A percentile compares a stretch with the other conserved stretches of the same genome.
phyloP scores from a whole-genome alignment of 2,329 filamentous ascomycete species.

The Neophaeococcomyces aloes region DNA sequence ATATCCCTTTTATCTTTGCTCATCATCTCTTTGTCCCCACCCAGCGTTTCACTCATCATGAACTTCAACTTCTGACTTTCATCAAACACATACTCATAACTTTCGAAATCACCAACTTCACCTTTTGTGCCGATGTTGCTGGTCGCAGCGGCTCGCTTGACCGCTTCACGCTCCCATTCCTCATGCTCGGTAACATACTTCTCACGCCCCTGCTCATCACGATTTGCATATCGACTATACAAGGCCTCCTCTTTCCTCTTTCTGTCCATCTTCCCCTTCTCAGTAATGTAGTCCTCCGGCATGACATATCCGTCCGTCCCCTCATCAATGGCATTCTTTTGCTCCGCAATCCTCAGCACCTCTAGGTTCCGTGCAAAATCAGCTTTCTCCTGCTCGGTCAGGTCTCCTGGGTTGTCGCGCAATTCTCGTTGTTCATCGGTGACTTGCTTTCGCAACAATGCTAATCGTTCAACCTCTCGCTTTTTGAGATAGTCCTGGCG shows the following conservation, averaged over 20 bases:
- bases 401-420: slow-evolving; percentile 54
- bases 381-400: slow-evolving; percentile 69
- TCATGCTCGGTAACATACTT: slow-evolving; percentile 88
- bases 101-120: slow-evolving; percentile 65
- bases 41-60: slow-evolving; percentile 61
- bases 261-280: slow-evolving; percentile 77
- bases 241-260: slow-evolving; percentile 82
- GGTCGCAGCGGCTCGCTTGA: slow-evolving; percentile 76
- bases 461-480: slow-evolving; percentile 73
- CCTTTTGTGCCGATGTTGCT: slow-evolving; percentile 47
- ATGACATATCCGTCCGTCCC: slow-evolving; percentile 84
- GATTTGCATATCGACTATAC: slow-evolving; percentile 81
- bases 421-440: slow-evolving; percentile 77
- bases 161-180: slow-evolving; percentile 89
- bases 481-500: slow-evolving; percentile 91
- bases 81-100: slow-evolving; percentile 91
- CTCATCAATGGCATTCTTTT: slow-evolving; percentile 78
- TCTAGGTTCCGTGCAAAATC: slow-evolving; percentile 86
- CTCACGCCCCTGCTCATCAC: slow-evolving; percentile 77
- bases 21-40: slow-evolving; percentile 60
- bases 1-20: slow-evolving; percentile 70
- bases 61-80: slow-evolving; percentile 80
- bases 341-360: slow-evolving; percentile 68
- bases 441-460: slow-evolving; percentile 80
- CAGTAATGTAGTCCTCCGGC: slow-evolving; percentile 90